These are phyloP conservation scores for Flaveria sonorensis DNA, from an alignment of 129 eudicot genomes.

Conservation along the genomic window DNA sequence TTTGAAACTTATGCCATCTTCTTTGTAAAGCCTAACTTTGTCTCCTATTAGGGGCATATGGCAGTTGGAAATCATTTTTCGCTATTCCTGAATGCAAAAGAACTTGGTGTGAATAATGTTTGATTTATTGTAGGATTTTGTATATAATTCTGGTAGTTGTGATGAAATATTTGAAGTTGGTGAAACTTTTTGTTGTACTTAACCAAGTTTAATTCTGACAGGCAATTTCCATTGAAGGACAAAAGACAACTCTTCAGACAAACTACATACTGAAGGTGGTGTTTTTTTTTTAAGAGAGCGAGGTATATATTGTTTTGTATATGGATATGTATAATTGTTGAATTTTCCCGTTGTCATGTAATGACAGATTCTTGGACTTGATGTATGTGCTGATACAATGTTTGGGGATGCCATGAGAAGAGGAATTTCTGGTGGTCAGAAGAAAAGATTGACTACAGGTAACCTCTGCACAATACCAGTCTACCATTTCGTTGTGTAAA, in stretches of 20 bases:
- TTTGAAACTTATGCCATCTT: too few relatives aligned
- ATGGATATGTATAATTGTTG: slow-evolving; percentile 3
- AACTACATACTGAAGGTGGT: slow-evolving; percentile 56
- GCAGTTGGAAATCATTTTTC: slow-evolving; percentile 5
- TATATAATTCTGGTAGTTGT: neutral
- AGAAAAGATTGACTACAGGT: slow-evolving; percentile 92
- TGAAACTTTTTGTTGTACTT: slow-evolving; percentile 7
- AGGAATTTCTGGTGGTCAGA: slow-evolving; percentile 94
- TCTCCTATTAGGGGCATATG: neutral
- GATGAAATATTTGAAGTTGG: neutral
- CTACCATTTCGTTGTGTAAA: slow-evolving; percentile 10
- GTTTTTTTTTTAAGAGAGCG: slow-evolving; percentile 11
- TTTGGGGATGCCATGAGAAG: slow-evolving; percentile 86
- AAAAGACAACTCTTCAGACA: slow-evolving; percentile 55
- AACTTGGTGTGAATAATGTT: slow-evolving; percentile 6
- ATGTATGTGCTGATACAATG: slow-evolving; percentile 77
- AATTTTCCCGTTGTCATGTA: neutral
- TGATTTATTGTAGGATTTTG: neutral
- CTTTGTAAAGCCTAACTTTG: neutral
- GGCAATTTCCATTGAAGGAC: slow-evolving; percentile 64
- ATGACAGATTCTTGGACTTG: slow-evolving; percentile 87
- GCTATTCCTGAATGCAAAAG: neutral
- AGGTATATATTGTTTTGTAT: neutral
- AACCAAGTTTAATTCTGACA: slow-evolving; percentile 21
- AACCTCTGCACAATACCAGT: neutral